Conservation (phyloP, 805 yeast species). For the Metschnikowia anglica region DNA sequence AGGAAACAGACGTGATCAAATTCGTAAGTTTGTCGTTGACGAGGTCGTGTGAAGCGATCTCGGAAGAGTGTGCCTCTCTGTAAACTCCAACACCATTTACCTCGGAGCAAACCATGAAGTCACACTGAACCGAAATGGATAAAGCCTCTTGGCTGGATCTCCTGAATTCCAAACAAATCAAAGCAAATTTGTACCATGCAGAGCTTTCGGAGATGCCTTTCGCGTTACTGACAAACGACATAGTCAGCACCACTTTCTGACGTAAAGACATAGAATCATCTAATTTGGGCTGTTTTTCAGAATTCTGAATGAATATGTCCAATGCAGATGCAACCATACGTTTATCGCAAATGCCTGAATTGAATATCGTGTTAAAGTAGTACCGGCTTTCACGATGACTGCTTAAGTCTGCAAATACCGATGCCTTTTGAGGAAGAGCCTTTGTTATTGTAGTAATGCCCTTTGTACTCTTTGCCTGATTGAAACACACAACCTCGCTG, state of each 20-base stretch:
- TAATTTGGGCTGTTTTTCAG: constrained; percentile 17
- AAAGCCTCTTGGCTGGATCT: constrained; percentile 61
- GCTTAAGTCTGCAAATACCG: constrained; percentile 9
- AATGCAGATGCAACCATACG: constrained; percentile 53
- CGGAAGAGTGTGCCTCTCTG: constrained; percentile 35
- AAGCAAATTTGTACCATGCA: constrained; percentile 68
- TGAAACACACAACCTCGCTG: constrained; percentile 13
- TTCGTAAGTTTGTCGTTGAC: constrained; percentile 21
- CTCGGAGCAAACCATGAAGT: constrained; percentile 26
- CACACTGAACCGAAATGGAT: constrained; percentile 26
- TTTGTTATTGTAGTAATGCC: constrained; percentile 2
- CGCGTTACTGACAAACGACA: constrained; percentile 13
- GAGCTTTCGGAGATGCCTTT: constrained; percentile 36
- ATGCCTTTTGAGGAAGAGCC: constrained; percentile 39
- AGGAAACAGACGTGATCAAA: constrained; percentile 24
- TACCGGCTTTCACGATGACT: constrained; percentile 7
- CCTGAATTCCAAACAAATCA: constrained; percentile 69
- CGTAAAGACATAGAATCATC: constrained; percentile 22
- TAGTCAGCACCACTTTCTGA: constrained; percentile 22
- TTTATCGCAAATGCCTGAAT: constrained; percentile 48
- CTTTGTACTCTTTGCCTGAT: constrained; percentile 5
- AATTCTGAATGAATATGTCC: constrained; percentile 48
- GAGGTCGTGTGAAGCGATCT: constrained; percentile 19
- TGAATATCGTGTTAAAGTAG: constrained; percentile 36
- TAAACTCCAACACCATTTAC: constrained; percentile 35